Evolutionary conservation across 2,329 filamentous ascomycete species (phyloP).

Genomic region (Alternaria dauci): DNA sequence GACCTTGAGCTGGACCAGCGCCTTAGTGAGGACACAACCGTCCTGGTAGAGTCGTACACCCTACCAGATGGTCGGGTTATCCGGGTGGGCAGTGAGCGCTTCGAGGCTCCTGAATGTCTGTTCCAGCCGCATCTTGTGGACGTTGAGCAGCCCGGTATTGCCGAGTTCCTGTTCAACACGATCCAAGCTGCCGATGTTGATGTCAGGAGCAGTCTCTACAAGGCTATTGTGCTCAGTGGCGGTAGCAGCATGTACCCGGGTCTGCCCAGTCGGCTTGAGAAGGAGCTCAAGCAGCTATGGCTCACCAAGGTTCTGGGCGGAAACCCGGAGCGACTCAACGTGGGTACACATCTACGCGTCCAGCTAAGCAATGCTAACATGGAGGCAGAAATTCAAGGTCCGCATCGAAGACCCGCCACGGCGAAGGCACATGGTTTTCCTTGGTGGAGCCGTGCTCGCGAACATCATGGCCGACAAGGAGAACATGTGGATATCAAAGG

Average conservation of each 20-base stretch:
- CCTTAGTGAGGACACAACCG: slow-evolving; percentile 95
- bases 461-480: slow-evolving; percentile 99
- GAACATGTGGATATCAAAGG: slow-evolving; percentile 97
- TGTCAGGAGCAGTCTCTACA: slow-evolving; percentile 91
- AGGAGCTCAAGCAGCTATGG: slow-evolving; percentile 99
- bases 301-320: slow-evolving; percentile 88
- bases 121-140: slow-evolving; percentile 99
- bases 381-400: slow-evolving; percentile 90
- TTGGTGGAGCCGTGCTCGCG: slow-evolving; percentile 93
- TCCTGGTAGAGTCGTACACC: slow-evolving; percentile 96
- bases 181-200: slow-evolving; percentile 97
- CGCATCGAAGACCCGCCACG: slow-evolving; percentile 97
- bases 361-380: slow-evolving; percentile 29
- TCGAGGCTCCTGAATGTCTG: slow-evolving; percentile 96
- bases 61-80: slow-evolving; percentile 96
- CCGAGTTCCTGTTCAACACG: slow-evolving; percentile 98
- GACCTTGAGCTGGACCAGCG: slow-evolving; percentile 96
- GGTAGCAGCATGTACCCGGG: slow-evolving; percentile 99
- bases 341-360: slow-evolving; percentile 48
- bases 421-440: slow-evolving; percentile 98
- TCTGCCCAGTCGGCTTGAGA: slow-evolving; percentile 91
- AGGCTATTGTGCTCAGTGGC: slow-evolving; percentile 94
- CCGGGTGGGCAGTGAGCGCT: slow-evolving; percentile 93
- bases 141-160: slow-evolving; percentile 95
- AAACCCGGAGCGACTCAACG: slow-evolving; percentile 87